phyloP scores from a whole-genome alignment of 768 basidiomycete genomes.

The Holtermannia corniformis region DNA sequence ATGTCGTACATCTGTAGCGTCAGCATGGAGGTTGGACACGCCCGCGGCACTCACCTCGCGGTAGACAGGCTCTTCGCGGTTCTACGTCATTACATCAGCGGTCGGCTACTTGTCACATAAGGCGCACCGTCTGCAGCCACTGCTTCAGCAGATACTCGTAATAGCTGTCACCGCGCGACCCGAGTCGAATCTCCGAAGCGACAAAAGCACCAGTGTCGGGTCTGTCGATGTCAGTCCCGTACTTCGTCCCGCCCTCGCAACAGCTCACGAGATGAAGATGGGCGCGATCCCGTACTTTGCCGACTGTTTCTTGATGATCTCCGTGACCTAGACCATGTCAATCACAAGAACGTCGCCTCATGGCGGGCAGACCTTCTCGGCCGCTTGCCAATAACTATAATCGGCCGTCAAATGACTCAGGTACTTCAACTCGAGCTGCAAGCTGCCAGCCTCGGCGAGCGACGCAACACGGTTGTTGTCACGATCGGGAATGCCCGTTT shows the following conservation, averaged over 20 bases:
- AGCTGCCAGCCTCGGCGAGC: conserved; percentile 76
- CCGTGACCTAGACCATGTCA: no score
- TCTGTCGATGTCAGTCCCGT: not conserved
- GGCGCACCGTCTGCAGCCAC: conserved; percentile 65
- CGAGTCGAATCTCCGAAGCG: conserved; percentile 69
- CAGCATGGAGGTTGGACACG: not conserved
- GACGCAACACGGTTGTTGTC: conserved; percentile 59
- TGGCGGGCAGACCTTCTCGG: conserved; percentile 51
- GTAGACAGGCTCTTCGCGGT: conserved; percentile 62
- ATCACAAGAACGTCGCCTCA: not conserved
- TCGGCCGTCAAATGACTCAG: conserved; percentile 70
- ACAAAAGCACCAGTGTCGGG: conserved; percentile 47
- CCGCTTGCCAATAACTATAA: conserved; percentile 69
- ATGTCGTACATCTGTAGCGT: conserved; percentile 70
- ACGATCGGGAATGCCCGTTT: conserved; percentile 53
- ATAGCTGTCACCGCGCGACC: conserved; percentile 85
- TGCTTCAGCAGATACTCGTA: conserved; percentile 81
- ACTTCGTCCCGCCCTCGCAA: not conserved
- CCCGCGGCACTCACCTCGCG: conserved; percentile 50
- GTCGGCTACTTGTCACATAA: not conserved
- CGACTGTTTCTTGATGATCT: conserved; percentile 55
- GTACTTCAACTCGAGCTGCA: conserved; percentile 86
- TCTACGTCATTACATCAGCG: conserved; percentile 41
- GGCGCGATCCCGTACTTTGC: conserved; percentile 67
- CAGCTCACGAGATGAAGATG: conserved; percentile 67